Evolutionary conservation across 73 alveolate species (phyloP), one percentile per base, ranked within the genome.

Genomic region (Urostyla sp.): DNA sequence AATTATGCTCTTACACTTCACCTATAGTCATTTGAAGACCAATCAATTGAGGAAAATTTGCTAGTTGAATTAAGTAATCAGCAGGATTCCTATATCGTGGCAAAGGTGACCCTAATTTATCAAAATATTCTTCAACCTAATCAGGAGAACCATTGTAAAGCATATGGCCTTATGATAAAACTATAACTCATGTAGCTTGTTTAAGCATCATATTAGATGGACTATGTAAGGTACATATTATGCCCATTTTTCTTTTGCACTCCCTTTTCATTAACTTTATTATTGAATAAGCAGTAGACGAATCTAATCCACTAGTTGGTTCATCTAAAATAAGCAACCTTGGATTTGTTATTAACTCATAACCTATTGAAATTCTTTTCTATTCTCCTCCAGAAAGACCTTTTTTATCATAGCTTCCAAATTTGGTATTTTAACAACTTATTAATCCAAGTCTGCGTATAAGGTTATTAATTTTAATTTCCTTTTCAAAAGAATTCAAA

Each of bases 241-340:
- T 52, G n/a, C 88, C 45, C 53, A 36, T 32, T 15, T 72, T 43
- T 43, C 55, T 0, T 4, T 40, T 34, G 11, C 5, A 7, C 35
- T 4, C 36, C 30, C 55, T 0, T 0, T 13, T 13, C 0, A 78
- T 31, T 27, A 78, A 27, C 5, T 78, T 5, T 26, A 78, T 72
- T 15, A 78, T 72, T n/a, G 20, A 5, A 34, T 37, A 69, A 24
- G 90, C 90, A 10, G 54, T 78, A 27, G 66, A 78, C 6, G 78
- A 35, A 44, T 90, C 96, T 52, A 90, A 69, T n/a, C 96, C 96
- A 55, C 90, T 67, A 72, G 15, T 81, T 34, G 96, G 90, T 38
- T 78, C 90, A 72, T 78, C 90, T 24, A 78, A 78, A 23, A 78
- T 38, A 18, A 78, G 31, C 10, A 51, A 18, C 38, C 57, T 0